Percentiles rank a stretch among this genome's conserved stretches.
Conservation (phyloP, 2,329 filamentous ascomycete species). For the Alternaria novae-zelandiae region DNA sequence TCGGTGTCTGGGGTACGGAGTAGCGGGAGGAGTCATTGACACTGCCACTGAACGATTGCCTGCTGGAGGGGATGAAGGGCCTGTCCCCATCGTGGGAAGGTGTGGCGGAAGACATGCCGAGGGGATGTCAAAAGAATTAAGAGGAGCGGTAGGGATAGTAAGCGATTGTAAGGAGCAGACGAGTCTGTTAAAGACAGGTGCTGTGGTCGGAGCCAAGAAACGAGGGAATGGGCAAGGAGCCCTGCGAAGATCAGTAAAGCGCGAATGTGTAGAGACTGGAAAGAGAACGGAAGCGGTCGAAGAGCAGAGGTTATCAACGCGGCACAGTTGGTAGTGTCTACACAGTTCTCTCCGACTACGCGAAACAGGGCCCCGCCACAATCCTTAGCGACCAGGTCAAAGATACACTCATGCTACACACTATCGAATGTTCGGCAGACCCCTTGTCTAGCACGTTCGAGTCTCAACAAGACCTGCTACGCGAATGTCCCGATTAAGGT, state of each 20-base stretch:
- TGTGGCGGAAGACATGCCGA: constrained; percentile 13
- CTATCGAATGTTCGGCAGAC: constrained; percentile 14
- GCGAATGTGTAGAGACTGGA: constrained; percentile 7
- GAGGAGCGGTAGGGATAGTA: constrained; percentile 1
- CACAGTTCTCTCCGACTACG: constrained; percentile 10
- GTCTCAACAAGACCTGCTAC: constrained; percentile 12
- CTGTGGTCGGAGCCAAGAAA: constrained; percentile 1
- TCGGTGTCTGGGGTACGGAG: constrained; percentile 14
- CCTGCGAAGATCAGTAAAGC: constrained; percentile 9
- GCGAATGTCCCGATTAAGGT: constrained; percentile 7
- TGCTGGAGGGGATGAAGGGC: constrained; percentile 10
- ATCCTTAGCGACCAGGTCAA: constrained; percentile 7
- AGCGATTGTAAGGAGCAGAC: constrained; percentile 11
- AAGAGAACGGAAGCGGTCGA: constrained; percentile 10
- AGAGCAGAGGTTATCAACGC: constrained; percentile 15
- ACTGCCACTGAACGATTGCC: constrained; percentile 18
- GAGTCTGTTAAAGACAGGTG: constrained; percentile 2
- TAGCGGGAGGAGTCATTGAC: constrained; percentile 9
- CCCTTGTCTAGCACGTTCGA: constrained; percentile 16
- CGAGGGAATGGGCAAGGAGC: constrained; percentile 15
- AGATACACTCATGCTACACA: constrained; percentile 17
- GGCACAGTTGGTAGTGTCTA: constrained; percentile 15
- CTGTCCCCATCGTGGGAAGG: constrained; percentile 10
- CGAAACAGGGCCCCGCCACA: constrained; percentile 5
- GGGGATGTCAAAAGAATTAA: constrained; percentile 1